Conservation (phyloP, 805 yeast species). For the Metschnikowia matae region DNA sequence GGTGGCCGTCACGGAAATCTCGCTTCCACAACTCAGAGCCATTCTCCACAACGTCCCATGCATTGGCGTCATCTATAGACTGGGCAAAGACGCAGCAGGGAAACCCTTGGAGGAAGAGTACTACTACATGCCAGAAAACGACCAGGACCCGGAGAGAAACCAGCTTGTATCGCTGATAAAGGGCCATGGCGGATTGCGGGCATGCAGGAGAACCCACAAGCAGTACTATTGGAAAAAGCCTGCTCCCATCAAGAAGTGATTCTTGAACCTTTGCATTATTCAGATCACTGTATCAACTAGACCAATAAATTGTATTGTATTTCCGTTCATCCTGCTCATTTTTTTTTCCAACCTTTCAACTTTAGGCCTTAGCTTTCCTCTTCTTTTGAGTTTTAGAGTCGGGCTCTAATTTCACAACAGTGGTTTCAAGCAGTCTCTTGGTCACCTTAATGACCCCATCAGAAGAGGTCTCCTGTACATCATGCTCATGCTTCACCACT, state of each 20-base stretch:
- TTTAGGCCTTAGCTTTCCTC: neutral
- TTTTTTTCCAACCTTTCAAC: no score
- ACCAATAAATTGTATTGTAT: no score
- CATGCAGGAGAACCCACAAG: conserved; percentile 91
- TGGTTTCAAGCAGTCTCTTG: neutral
- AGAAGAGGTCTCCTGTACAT: conserved; percentile 1
- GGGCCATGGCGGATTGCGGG: conserved; percentile 76
- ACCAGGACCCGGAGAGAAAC: conserved; percentile 66
- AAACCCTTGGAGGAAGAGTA: conserved; percentile 91
- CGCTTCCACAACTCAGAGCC: conserved; percentile 41
- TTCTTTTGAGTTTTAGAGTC: neutral
- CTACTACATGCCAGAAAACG: conserved; percentile 83
- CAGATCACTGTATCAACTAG: no score
- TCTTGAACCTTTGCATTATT: neutral
- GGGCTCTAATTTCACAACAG: conserved; percentile 2
- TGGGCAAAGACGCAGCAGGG: conserved; percentile 96
- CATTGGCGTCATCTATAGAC: conserved; percentile 83
- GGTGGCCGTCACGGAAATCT: conserved; percentile 46
- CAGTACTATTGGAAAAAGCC: conserved; percentile 77
- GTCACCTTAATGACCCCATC: conserved; percentile 1
- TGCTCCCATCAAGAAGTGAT: conserved; percentile 38
- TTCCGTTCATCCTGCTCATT: no score
- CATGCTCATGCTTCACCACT: conserved; percentile 13
- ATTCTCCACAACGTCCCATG: conserved; percentile 48
- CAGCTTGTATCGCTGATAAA: conserved; percentile 67